These are phyloP conservation scores for Sporothrix euskadiensis DNA, from an alignment of 2,329 filamentous ascomycete genomes.

Conservation along the genomic window DNA sequence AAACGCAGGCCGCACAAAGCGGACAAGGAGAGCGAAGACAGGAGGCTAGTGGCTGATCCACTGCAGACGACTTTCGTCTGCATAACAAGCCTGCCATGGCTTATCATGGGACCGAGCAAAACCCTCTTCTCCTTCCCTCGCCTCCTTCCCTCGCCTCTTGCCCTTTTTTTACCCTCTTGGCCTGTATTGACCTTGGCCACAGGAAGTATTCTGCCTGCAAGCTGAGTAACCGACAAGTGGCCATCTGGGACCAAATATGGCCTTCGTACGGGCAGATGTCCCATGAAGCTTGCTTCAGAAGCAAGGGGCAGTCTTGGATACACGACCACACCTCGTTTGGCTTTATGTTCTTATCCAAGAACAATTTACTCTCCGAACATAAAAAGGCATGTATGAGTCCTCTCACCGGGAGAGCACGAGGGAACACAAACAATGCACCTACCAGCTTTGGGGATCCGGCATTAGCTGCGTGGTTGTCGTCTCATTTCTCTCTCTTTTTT, in stretches of 20 bases:
- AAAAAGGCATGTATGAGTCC: no score
- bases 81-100: conserved; percentile 16
- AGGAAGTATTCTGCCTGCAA: conserved; percentile 3
- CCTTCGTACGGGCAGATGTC: not conserved
- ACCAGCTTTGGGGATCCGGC: not conserved
- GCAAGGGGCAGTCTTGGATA: conserved; percentile 4
- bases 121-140: not conserved
- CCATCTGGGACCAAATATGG: not conserved
- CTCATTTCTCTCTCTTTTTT: not conserved
- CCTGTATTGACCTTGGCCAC: not conserved
- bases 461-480: not conserved
- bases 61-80: conserved; percentile 16
- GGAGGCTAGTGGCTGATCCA: conserved; percentile 9
- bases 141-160: not conserved
- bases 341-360: not conserved
- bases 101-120: conserved; percentile 21
- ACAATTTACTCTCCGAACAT: not conserved
- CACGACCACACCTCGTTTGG: not conserved
- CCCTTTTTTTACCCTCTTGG: not conserved
- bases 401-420: not conserved
- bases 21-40: conserved; percentile 6
- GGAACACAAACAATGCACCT: conserved; percentile 9
- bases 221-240: conserved; percentile 9
- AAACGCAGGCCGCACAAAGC: not conserved
- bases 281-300: not conserved